Evolutionary conservation across 805 yeast species (phyloP).

Genomic region (Saccharomyces mikatae): DNA sequence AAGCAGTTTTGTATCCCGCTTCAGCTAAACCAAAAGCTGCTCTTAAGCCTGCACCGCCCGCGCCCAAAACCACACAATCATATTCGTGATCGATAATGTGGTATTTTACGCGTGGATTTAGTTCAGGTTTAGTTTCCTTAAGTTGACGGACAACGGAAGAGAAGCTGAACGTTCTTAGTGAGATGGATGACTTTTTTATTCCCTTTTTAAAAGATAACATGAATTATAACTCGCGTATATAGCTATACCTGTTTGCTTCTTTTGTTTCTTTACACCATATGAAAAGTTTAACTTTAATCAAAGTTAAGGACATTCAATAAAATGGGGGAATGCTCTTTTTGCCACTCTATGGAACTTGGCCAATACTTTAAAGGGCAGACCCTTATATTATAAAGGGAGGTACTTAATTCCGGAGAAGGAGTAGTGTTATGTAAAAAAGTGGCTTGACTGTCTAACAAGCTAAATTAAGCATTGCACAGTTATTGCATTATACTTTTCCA

Average conservation of each 20-base stretch:
- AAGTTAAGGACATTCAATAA: not conserved
- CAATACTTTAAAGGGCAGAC: not conserved
- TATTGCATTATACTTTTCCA: not conserved
- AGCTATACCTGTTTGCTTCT: not conserved
- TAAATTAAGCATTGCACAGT: too few relatives aligned
- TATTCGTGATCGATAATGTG: conserved; percentile 95
- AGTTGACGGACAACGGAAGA: not conserved
- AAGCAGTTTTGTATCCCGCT: conserved; percentile 95
- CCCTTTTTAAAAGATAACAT: not conserved
- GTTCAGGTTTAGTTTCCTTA: not conserved
- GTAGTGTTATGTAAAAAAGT: not conserved
- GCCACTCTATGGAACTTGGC: not conserved
- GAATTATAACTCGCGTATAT: not conserved
- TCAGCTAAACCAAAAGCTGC: conserved; percentile 97
- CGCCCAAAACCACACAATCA: conserved; percentile 96
- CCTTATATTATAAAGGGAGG: not conserved
- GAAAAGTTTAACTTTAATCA: not conserved
- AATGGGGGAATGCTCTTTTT: not conserved
- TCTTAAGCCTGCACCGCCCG: conserved; percentile 98
- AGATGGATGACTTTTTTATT: not conserved
- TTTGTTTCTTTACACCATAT: not conserved
- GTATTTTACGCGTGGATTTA: conserved; percentile 49
- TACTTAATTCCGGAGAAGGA: not conserved
- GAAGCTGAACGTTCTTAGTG: not conserved
- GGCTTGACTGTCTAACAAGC: not conserved